A percentile compares a stretch with the other conserved stretches of the same genome.
phyloP scores from a whole-genome alignment of 2,329 filamentous ascomycete genomes.

The Claviceps arundinis region DNA sequence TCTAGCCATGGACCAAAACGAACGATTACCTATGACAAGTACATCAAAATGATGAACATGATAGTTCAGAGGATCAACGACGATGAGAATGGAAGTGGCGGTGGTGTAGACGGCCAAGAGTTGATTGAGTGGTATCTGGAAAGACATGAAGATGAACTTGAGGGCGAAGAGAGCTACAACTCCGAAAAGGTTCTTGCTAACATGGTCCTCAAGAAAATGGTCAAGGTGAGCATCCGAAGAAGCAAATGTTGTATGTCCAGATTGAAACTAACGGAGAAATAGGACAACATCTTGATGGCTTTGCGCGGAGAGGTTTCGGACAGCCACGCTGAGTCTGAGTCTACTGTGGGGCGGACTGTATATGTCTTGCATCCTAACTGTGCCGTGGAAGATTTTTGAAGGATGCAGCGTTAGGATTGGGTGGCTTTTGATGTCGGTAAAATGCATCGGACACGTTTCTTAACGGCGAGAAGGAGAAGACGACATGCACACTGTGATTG shows the following conservation, averaged over 20 bases:
- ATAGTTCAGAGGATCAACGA: slow-evolving; percentile 73
- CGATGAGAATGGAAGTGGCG: slow-evolving; percentile 61
- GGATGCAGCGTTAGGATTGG: not conserved
- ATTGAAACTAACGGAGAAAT: slow-evolving; percentile 22
- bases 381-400: slow-evolving; percentile 53
- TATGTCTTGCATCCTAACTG: slow-evolving; percentile 95
- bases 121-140: slow-evolving; percentile 85
- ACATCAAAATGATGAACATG: slow-evolving; percentile 77
- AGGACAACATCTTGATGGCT: slow-evolving; percentile 82
- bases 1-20: slow-evolving; percentile 44
- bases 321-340: slow-evolving; percentile 31
- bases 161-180: slow-evolving; percentile 69
- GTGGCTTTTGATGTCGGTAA: not conserved
- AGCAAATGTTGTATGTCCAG: not conserved
- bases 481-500: not conserved
- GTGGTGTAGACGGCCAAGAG: slow-evolving; percentile 74
- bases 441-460: not conserved
- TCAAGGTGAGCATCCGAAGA: slow-evolving; percentile 54
- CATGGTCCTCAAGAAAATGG: slow-evolving; percentile 90
- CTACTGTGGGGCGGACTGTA: slow-evolving; percentile 34
- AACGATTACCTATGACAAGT: slow-evolving; percentile 92
- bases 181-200: slow-evolving; percentile 57
- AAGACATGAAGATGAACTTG: slow-evolving; percentile 71
- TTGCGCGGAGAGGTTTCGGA: slow-evolving; percentile 50
- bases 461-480: not conserved